Conservation (phyloP, 202 grass and related monocot genomes). For the Setaria viridis region DNA sequence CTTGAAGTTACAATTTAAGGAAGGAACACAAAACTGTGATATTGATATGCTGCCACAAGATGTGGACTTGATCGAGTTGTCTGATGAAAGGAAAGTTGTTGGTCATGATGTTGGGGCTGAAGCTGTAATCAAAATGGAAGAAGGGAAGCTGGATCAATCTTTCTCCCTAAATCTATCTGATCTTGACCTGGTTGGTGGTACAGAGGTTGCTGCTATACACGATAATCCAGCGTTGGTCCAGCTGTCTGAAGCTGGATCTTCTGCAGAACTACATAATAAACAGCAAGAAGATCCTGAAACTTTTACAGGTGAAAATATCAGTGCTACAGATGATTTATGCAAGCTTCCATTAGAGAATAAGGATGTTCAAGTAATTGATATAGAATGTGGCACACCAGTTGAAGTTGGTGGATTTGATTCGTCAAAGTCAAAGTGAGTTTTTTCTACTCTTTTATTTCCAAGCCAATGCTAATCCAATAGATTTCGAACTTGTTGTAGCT, state of each 20-base stretch:
- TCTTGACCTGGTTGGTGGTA: slow-evolving; percentile 77
- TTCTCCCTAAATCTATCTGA: slow-evolving; percentile 85
- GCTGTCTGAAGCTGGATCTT: slow-evolving; percentile 33
- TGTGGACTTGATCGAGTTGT: slow-evolving; percentile 57
- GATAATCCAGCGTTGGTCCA: slow-evolving; percentile 55
- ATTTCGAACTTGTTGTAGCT: no score
- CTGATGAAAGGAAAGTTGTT: slow-evolving; percentile 53
- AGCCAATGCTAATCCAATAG: no score
- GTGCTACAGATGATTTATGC: not conserved
- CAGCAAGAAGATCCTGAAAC: slow-evolving; percentile 41
- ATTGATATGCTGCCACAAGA: slow-evolving; percentile 55
- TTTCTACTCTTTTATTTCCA: slow-evolving; percentile 10
- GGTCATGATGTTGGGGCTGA: not conserved
- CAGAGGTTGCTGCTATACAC: slow-evolving; percentile 71
- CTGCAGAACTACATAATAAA: slow-evolving; percentile 46
- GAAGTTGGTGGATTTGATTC: slow-evolving; percentile 57
- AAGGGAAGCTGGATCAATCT: slow-evolving; percentile 58
- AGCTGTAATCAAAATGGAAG: slow-evolving; percentile 50
- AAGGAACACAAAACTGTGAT: slow-evolving; percentile 52
- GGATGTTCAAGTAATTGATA: slow-evolving; percentile 70
- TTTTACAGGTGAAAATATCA: no score
- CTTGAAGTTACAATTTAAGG: slow-evolving; percentile 41
- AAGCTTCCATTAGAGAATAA: slow-evolving; percentile 59
- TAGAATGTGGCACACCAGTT: slow-evolving; percentile 60
- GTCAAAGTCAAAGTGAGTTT: slow-evolving; percentile 77